Conservation (phyloP, 2,329 filamentous ascomycete species). For the Fusarium sp. region DNA sequence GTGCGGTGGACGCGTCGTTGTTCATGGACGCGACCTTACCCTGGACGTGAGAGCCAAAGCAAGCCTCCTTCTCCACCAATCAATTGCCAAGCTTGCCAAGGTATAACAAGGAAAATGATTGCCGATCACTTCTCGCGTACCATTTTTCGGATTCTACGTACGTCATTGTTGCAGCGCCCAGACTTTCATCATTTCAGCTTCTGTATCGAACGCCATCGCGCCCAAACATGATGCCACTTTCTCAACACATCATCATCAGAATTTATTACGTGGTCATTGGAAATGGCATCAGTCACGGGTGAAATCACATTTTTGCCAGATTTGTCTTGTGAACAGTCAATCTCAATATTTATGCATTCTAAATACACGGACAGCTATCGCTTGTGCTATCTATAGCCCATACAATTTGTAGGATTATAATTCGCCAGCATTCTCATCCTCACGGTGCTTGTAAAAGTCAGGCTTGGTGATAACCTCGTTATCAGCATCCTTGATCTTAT, state of each 20-base stretch:
- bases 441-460: slow-evolving; percentile 27
- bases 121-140: no score
- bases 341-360: no score
- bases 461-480: slow-evolving; percentile 65
- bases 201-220: no score
- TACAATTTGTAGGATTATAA: not conserved
- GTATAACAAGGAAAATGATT: no score
- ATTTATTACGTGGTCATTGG: not conserved
- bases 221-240: no score
- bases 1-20: no score
- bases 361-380: no score
- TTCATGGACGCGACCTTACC: not conserved
- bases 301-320: not conserved
- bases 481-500: slow-evolving; percentile 69
- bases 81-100: not conserved
- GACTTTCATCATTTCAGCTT: no score
- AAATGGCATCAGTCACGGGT: not conserved
- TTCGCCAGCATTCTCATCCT: slow-evolving; percentile 1
- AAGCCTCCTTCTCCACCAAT: not conserved
- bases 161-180: no score
- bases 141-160: no score
- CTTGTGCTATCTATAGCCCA: not conserved
- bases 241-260: no score
- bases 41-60: not conserved
- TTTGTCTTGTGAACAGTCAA: not conserved